Conservation (phyloP, 2,329 filamentous ascomycete species). For the Plenodomus lindquistii region DNA sequence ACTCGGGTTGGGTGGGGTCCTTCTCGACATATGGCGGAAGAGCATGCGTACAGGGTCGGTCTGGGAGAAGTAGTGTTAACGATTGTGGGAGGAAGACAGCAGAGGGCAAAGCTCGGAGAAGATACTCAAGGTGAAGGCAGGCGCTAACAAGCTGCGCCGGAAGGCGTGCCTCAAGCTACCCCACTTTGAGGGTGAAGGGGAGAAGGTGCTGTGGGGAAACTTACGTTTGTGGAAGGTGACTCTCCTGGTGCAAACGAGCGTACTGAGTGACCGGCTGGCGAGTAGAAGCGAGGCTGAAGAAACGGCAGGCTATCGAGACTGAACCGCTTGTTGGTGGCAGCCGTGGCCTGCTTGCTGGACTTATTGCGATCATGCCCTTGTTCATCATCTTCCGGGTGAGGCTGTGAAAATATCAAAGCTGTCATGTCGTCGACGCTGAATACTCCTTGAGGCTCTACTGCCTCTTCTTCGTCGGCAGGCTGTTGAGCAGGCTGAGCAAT, state of each 20-base stretch:
- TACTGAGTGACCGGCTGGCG: conserved; percentile 28
- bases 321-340: no score
- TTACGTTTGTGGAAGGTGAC: conserved; percentile 39
- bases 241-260: conserved; percentile 21
- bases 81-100: background rate
- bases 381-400: no score
- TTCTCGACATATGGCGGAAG: conserved; percentile 19
- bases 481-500: no score
- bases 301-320: background rate
- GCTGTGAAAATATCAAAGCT: no score
- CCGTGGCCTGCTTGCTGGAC: no score
- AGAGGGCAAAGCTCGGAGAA: background rate
- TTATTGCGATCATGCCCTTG: no score
- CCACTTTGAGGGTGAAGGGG: conserved; percentile 11
- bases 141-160: conserved; percentile 1
- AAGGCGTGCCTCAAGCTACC: conserved; percentile 3
- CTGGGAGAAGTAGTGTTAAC: conserved; percentile 21
- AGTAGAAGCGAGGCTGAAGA: conserved; percentile 37
- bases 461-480: background rate
- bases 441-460: conserved; percentile 8
- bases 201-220: conserved; percentile 17
- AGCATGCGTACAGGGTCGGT: conserved; percentile 28
- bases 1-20: conserved; percentile 5
- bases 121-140: conserved; percentile 9
- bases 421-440: conserved; percentile 33